Base-by-base conservation (phyloP, 2,329 filamentous ascomycete species). In the Teratosphaeria gauchensis region DNA sequence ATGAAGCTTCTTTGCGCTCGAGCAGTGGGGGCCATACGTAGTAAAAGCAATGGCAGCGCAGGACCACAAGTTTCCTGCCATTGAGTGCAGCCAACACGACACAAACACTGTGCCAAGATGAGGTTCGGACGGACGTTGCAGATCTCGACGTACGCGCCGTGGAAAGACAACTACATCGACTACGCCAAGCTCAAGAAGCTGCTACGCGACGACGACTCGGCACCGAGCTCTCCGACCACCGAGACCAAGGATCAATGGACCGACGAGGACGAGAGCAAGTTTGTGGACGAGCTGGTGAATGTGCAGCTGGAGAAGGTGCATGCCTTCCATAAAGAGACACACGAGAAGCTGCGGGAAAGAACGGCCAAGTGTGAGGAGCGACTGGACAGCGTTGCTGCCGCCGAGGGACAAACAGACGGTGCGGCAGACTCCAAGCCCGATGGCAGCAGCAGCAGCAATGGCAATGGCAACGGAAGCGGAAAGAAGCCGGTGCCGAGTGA, bases 241-340 rank as follows among this genome's bases (percentile, higher is more conserved):
- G 61, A 77, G 73, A 63, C 60, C 72, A 74, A 56, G 85, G 78
- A 84, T 60, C 69, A 75, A 48, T 99, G 94, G 94, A 96, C 92
- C 30, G 91, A 95, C 68, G 86, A 92, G 53, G 94, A 99, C 72
- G 94, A 97, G 80, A 89, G 88, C 71, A 84, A 83, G 38, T 99
- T 99, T 75, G 94, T 92, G 71, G 90, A 96, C 72, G 92, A 97
- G 78, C 83, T 97, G 65, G 86, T 96, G 75, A 96, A 96, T 71
- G 85, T 89, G 31, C 90, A 99, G 78, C 82, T 99, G 64, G 92
- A 97, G 69, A 97, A 96, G 77, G 92, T 97, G 62, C 88, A 92
- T 71, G 78, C 83, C 56, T 97, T 97, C 76, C 94, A 97, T 75
- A 83, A 86, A 62, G 81, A 89, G 65, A 90, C 85, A n/a, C 85